Evolutionary conservation across 129 eudicot species (phyloP).

Genomic region (Artemisia argyi): DNA sequence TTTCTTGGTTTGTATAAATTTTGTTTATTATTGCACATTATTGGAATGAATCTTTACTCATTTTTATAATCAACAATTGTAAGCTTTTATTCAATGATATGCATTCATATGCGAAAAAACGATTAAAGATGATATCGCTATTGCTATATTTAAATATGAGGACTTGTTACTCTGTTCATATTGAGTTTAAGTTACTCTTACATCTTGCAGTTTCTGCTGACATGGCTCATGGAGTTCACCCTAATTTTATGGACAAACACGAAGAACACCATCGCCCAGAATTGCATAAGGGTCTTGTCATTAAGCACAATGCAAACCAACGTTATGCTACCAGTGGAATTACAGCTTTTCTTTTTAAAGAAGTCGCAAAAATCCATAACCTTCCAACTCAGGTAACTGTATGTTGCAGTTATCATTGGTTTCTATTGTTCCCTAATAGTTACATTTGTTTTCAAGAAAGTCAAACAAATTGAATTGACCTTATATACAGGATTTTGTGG

Average conservation of each 20-base stretch:
- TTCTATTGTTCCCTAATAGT: neutral
- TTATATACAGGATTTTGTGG: conserved; percentile 81
- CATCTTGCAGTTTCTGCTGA: conserved; percentile 82
- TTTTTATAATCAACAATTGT: neutral
- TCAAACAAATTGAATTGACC: conserved; percentile 10
- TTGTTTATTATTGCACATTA: conserved; percentile 4
- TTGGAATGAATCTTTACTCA: neutral
- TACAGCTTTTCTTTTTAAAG: conserved; percentile 88
- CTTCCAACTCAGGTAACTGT: conserved; percentile 84
- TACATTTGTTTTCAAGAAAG: neutral
- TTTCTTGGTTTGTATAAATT: conserved; percentile 64
- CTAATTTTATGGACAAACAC: conserved; percentile 83
- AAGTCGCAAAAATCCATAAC: conserved; percentile 72
- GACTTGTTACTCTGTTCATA: conserved; percentile 6
- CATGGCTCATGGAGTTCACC: conserved; percentile 99
- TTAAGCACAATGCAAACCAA: conserved; percentile 96
- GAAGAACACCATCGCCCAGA: conserved; percentile 92
- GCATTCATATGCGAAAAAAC: neutral
- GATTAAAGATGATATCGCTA: neutral
- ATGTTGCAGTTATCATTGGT: neutral
- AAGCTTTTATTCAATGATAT: neutral
- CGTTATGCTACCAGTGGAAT: conserved; percentile 97
- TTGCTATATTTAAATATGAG: neutral
- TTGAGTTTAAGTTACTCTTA: conserved; percentile 4
- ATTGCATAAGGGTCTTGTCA: conserved; percentile 84